Conservation (phyloP, 768 basidiomycete genomes). For the Termitomyces sp. region DNA sequence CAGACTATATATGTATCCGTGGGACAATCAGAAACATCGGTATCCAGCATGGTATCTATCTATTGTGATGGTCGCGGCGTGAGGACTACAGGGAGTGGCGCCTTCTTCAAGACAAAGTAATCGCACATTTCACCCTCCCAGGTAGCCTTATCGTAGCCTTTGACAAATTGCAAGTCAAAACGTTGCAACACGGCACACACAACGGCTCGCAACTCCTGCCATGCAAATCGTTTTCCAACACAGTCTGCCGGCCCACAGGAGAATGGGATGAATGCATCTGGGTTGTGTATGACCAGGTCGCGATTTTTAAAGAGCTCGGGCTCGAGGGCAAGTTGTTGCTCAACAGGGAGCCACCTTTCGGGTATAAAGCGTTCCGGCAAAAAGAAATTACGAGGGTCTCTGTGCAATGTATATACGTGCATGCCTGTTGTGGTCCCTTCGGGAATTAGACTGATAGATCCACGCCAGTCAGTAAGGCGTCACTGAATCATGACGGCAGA, state of each 20-base stretch:
- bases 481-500: too few species aligned
- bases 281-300: constrained; percentile 20
- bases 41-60: not conserved
- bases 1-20: not conserved
- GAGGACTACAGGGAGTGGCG: constrained; percentile 23
- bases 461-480: not conserved
- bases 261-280: constrained; percentile 34
- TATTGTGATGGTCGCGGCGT: not conserved
- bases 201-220: constrained; percentile 31
- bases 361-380: constrained; percentile 35
- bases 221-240: constrained; percentile 38
- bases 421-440: constrained; percentile 37
- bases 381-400: constrained; percentile 35
- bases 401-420: constrained; percentile 34
- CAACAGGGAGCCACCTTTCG: constrained; percentile 33
- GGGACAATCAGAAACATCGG: not conserved
- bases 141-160: constrained; percentile 20
- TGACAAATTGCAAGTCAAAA: constrained; percentile 29
- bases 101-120: constrained; percentile 32
- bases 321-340: constrained; percentile 16
- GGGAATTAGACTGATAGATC: constrained; percentile 29
- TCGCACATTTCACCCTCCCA: constrained; percentile 30
- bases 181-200: constrained; percentile 25
- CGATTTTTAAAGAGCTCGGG: constrained; percentile 18
- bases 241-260: constrained; percentile 50